Conservation (phyloP, 176 grass and related monocot species). For the Rhynchospora breviuscula region DNA sequence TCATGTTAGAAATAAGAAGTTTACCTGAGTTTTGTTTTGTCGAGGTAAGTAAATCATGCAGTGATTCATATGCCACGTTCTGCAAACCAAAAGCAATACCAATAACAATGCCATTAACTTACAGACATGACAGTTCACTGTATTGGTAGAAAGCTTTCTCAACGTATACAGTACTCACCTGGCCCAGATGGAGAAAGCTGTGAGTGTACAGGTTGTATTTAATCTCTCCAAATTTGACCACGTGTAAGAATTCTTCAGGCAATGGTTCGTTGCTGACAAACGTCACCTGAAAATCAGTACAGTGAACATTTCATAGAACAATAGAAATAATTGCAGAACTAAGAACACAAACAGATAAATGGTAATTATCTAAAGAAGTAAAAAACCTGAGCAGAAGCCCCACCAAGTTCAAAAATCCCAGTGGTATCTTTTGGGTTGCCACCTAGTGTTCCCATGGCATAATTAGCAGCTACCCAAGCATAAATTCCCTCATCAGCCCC, state of each 20-base stretch:
- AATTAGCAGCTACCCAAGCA: slow-evolving; percentile 87
- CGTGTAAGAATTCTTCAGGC: slow-evolving; percentile 46
- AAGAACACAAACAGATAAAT: not conserved
- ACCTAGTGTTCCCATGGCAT: slow-evolving; percentile 61
- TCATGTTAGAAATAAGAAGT: slow-evolving; percentile 15
- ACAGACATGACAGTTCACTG: slow-evolving; percentile 9
- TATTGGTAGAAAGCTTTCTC: not conserved
- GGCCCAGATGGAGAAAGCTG: slow-evolving; percentile 88
- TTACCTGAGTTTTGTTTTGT: slow-evolving; percentile 50
- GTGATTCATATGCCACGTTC: slow-evolving; percentile 89
- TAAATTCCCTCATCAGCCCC: slow-evolving; percentile 85
- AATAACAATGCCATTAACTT: not conserved
- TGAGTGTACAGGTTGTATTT: slow-evolving; percentile 83
- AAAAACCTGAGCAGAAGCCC: slow-evolving; percentile 75
- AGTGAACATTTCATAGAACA: not conserved
- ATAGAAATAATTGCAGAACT: slow-evolving; percentile 4
- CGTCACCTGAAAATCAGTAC: slow-evolving; percentile 41
- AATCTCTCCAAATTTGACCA: slow-evolving; percentile 53
- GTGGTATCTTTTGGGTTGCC: slow-evolving; percentile 45
- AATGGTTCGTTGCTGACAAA: slow-evolving; percentile 57
- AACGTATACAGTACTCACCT: slow-evolving; percentile 39
- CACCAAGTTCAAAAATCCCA: slow-evolving; percentile 90
- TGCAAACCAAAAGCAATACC: slow-evolving; percentile 29
- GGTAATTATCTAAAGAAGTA: slow-evolving; percentile 23
- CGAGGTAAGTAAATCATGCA: slow-evolving; percentile 58